These are phyloP conservation scores for Penicillium salamii DNA, from an alignment of 495 filamentous ascomycete species.

Conservation along the genomic window DNA sequence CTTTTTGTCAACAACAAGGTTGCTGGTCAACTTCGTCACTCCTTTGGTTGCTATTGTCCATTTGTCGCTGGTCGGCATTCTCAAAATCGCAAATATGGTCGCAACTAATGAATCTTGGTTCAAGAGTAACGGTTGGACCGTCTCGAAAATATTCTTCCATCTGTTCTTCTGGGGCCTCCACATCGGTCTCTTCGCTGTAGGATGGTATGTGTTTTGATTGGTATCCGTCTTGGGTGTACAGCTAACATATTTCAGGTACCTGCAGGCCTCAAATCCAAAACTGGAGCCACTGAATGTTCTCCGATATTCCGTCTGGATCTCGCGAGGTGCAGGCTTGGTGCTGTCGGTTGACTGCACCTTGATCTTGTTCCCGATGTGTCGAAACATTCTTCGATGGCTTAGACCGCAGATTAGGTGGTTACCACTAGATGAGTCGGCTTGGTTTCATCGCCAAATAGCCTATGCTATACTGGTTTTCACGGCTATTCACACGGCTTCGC, in stretches of 20 bases:
- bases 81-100: conserved; percentile 8
- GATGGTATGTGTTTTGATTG: conserved; percentile 64
- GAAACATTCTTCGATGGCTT: conserved; percentile 78
- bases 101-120: conserved; percentile 16
- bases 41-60: conserved; percentile 12
- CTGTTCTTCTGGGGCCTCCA: conserved; percentile 82
- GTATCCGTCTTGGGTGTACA: conserved; percentile 18
- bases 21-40: conserved; percentile 31
- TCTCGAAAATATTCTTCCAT: conserved; percentile 74
- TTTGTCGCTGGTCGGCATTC: conserved; percentile 24
- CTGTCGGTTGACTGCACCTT: conserved; percentile 80
- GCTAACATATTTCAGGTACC: conserved; percentile 49
- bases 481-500: conserved; percentile 69
- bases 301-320: conserved; percentile 89
- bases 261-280: conserved; percentile 63
- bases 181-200: conserved; percentile 74
- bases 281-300: conserved; percentile 79
- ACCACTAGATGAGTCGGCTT: conserved; percentile 90
- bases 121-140: conserved; percentile 58
- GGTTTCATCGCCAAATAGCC: conserved; percentile 95
- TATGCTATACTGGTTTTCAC: conserved; percentile 84
- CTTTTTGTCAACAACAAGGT: conserved; percentile 10
- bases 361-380: conserved; percentile 91
- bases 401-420: conserved; percentile 85
- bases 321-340: conserved; percentile 83